Base-by-base conservation (phyloP, 1,284 basidiomycete genomes). In the Pseudozyma thailandica region DNA sequence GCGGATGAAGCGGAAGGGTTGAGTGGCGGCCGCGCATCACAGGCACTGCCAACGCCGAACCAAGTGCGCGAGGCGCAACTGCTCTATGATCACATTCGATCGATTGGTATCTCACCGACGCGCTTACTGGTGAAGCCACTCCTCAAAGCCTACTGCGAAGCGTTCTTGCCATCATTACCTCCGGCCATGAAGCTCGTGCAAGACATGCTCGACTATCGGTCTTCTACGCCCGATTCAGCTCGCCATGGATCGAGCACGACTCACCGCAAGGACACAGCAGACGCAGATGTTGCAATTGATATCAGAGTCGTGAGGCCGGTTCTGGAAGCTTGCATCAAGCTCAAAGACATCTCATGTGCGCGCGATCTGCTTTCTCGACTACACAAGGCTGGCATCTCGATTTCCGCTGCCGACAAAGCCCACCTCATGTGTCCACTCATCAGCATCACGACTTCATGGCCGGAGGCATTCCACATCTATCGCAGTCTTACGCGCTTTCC, bases 71-170 rank as follows among this genome's bases (percentile, higher is more conserved):
- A 77, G 35, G 74, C 72, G 1, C 62, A 73, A 47, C 18, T 62
- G 21, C 61, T 79, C 15, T 76, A 77, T 60, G 56, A 71, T 20
- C 70, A 73, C 33, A 49, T 55, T 2, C 55, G 74, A 1, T 12
- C 21, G n/a, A 18, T 38, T 6, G 55, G 59, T 6, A 18, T 74
- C 2, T 41, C 42, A 0, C 66, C 76, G 3, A 75, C 71, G 16
- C 31, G 69, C 15, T 46, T 62, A 15, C 50, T 78, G 10, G 62
- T 78, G 6, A 56, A 42, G 20, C 74, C 76, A 2, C 61, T 79
- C 12, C 42, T 79, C 18, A 50, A 33, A 10, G 78, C 78, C 4
- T 74, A 77, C 44, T 74, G 74, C 69, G 50, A 59, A 16, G 69
- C 71, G 3, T 78, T 76, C 50, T 50, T 77, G 12, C 78, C 78